These are phyloP conservation scores for Lipomyces starkeyi DNA, from an alignment of 805 yeast genomes.

Conservation along the genomic window DNA sequence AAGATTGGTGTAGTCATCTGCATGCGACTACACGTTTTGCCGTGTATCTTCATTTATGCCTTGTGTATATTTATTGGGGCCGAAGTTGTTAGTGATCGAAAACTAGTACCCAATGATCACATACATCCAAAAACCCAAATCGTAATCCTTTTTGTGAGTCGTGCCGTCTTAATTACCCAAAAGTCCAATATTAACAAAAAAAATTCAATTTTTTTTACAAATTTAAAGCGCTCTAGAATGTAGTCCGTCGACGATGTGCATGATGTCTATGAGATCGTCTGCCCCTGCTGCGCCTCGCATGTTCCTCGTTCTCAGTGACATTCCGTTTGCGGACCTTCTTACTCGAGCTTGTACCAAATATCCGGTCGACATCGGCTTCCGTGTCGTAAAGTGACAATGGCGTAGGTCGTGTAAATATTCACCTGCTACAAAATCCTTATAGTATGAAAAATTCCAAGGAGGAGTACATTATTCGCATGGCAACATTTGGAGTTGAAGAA, in stretches of 20 bases:
- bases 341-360: constrained; percentile 16
- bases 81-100: not conserved
- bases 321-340: constrained; percentile 6
- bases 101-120: not conserved
- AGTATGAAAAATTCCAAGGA: too few species aligned
- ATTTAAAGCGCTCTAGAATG: not conserved
- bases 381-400: constrained; percentile 34
- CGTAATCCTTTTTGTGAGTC: constrained; percentile 18
- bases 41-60: too few species aligned
- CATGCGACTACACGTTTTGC: too few species aligned
- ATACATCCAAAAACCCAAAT: not conserved
- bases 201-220: not conserved
- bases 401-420: constrained; percentile 10
- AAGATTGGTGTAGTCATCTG: too few species aligned
- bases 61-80: too few species aligned
- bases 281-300: not conserved
- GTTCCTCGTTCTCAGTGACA: constrained; percentile 2
- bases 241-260: constrained; percentile 8
- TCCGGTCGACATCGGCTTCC: constrained; percentile 20
- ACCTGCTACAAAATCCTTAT: too few species aligned
- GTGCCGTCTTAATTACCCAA: constrained; percentile 12
- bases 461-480: too few species aligned
- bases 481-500: too few species aligned
- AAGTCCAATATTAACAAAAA: not conserved
- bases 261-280: constrained; percentile 1